Conservation (phyloP, 768 basidiomycete genomes). For the Lactifluus pinguis region DNA sequence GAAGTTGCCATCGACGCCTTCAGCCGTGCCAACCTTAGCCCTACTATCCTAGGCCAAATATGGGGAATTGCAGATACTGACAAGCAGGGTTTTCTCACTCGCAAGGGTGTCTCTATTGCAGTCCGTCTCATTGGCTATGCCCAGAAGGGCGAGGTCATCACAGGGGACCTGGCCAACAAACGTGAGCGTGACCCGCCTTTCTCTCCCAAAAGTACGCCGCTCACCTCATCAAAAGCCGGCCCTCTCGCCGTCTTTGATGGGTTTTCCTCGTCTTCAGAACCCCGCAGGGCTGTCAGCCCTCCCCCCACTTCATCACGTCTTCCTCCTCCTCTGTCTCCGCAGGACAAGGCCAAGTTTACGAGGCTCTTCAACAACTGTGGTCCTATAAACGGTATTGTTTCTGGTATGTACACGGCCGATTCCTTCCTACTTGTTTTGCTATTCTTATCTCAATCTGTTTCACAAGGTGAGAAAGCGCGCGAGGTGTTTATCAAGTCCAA, state of each 20-base stretch:
- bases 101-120: conserved; percentile 79
- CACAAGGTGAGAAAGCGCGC: conserved; percentile 74
- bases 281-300: conserved; percentile 41
- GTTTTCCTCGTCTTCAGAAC: conserved; percentile 39
- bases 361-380: conserved; percentile 65
- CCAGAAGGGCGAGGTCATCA: conserved; percentile 71
- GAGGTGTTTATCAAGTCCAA: conserved; percentile 89
- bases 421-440: background rate
- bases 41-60: conserved; percentile 78
- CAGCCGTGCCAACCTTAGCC: conserved; percentile 69
- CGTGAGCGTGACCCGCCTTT: conserved; percentile 39
- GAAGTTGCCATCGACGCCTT: conserved; percentile 87
- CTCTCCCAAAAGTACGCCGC: conserved; percentile 10
- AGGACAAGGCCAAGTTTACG: conserved; percentile 80
- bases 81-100: conserved; percentile 87
- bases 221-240: conserved; percentile 48
- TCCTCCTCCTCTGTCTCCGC: conserved; percentile 61
- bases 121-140: conserved; percentile 90
- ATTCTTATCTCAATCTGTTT: background rate
- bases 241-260: conserved; percentile 78
- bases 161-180: conserved; percentile 53
- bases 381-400: conserved; percentile 68
- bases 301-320: conserved; percentile 40
- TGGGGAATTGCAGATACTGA: conserved; percentile 91
- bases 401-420: conserved; percentile 39